phyloP scores from a whole-genome alignment of 2,329 filamentous ascomycete genomes.

The Fusarium agapanthi region DNA sequence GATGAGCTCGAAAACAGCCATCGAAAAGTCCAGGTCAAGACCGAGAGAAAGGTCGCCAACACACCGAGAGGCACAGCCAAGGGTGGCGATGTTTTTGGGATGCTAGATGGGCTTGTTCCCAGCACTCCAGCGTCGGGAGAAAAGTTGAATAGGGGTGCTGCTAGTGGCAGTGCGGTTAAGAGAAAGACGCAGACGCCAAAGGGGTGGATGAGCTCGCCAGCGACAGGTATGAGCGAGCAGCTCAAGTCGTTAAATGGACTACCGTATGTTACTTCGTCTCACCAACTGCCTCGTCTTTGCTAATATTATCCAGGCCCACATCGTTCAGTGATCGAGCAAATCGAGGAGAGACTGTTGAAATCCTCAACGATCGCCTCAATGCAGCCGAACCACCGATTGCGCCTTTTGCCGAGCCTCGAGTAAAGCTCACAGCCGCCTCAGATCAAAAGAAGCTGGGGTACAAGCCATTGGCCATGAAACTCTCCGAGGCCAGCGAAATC shows the following conservation, averaged over 20 bases:
- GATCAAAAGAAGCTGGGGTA: slow-evolving; percentile 92
- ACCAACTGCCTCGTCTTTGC: neutral
- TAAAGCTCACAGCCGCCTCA: slow-evolving; percentile 85
- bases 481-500: slow-evolving; percentile 90
- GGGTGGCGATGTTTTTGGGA: slow-evolving; percentile 79
- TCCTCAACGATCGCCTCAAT: slow-evolving; percentile 79
- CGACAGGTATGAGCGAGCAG: slow-evolving; percentile 46
- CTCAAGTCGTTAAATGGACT: slow-evolving; percentile 44
- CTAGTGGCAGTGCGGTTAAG: slow-evolving; percentile 44
- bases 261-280: slow-evolving; percentile 37
- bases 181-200: slow-evolving; percentile 45
- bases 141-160: slow-evolving; percentile 52
- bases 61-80: slow-evolving; percentile 68
- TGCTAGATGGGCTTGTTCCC: slow-evolving; percentile 78
- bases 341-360: slow-evolving; percentile 82
- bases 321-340: slow-evolving; percentile 79
- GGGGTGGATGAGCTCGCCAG: slow-evolving; percentile 46
- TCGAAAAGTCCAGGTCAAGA: slow-evolving; percentile 69
- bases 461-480: slow-evolving; percentile 93
- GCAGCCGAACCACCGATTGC: slow-evolving; percentile 74
- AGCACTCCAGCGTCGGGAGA: slow-evolving; percentile 62
- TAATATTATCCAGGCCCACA: slow-evolving; percentile 34
- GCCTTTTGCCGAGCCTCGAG: slow-evolving; percentile 77
- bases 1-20: slow-evolving; percentile 83
- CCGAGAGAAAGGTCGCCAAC: slow-evolving; percentile 68